These are phyloP conservation scores for Penicillium sp. DNA, from an alignment of 2,329 filamentous ascomycete genomes.

Conservation along the genomic window DNA sequence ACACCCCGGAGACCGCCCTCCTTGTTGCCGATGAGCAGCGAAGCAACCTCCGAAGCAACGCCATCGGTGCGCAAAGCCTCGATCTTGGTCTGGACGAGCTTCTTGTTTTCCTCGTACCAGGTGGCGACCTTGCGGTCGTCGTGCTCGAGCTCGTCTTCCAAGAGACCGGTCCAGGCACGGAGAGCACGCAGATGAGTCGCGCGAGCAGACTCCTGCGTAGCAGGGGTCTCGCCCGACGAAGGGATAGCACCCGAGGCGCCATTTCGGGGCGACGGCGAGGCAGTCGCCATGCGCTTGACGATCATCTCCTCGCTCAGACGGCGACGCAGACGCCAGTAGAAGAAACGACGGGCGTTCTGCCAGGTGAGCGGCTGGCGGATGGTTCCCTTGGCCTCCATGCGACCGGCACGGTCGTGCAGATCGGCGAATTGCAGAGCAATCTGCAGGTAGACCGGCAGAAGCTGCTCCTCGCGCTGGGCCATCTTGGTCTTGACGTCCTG, in stretches of 20 bases:
- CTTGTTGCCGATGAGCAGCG: slow-evolving; percentile 59
- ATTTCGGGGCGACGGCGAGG: slow-evolving; percentile 35
- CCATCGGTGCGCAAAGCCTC: slow-evolving; percentile 74
- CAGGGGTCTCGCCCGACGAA: slow-evolving; percentile 32
- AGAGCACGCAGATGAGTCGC: slow-evolving; percentile 66
- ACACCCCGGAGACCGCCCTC: slow-evolving; percentile 76
- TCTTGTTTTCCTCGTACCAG: slow-evolving; percentile 96
- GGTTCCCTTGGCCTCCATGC: slow-evolving; percentile 96
- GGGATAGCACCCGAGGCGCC: slow-evolving; percentile 40
- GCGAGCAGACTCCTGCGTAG: slow-evolving; percentile 48
- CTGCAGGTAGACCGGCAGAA: slow-evolving; percentile 89
- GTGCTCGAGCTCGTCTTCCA: slow-evolving; percentile 61
- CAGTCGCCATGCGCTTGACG: slow-evolving; percentile 72
- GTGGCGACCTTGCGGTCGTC: slow-evolving; percentile 78
- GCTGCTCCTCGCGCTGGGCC: slow-evolving; percentile 73
- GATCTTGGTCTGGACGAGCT: slow-evolving; percentile 74
- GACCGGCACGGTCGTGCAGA: slow-evolving; percentile 89
- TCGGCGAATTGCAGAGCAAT: slow-evolving; percentile 97
- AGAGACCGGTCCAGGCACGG: slow-evolving; percentile 72
- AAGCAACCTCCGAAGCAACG: slow-evolving; percentile 63
- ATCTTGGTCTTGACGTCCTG: slow-evolving; percentile 78
- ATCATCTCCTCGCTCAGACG: slow-evolving; percentile 97
- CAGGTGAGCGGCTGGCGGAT: slow-evolving; percentile 81
- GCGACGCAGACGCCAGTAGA: slow-evolving; percentile 98
- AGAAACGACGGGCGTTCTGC: slow-evolving; percentile 88